phyloP scores from a whole-genome alignment of 371 early-diverging fungal genomes.

The Mucor velutinosus region DNA sequence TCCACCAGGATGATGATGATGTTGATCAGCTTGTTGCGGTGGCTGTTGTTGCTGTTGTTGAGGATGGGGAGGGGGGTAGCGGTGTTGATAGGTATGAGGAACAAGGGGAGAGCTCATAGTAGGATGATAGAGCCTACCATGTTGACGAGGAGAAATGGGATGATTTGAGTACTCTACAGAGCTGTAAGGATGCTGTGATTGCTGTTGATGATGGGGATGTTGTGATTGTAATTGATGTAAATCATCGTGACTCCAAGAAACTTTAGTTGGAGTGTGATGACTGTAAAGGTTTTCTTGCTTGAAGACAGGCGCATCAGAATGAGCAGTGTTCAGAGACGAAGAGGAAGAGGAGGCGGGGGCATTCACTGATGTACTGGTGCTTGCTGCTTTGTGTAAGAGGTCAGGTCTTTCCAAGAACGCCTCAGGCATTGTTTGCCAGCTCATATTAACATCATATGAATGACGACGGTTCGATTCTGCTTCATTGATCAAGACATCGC shows the following conservation, averaged over 20 bases:
- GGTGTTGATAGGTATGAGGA: slow-evolving; percentile 15
- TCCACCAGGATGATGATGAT: slow-evolving; percentile 13
- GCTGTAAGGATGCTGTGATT: slow-evolving; percentile 25
- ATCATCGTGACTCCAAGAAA: slow-evolving; percentile 30
- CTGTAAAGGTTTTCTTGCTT: slow-evolving; percentile 13
- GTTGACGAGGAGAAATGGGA: slow-evolving; percentile 21
- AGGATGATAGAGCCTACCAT: slow-evolving; percentile 27
- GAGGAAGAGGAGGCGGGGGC: slow-evolving; percentile 3
- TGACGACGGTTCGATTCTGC: slow-evolving; percentile 35
- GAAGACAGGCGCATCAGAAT: slow-evolving; percentile 7
- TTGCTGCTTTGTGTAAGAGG: slow-evolving; percentile 18
- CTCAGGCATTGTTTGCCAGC: slow-evolving; percentile 46
- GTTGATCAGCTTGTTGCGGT: slow-evolving; percentile 12
- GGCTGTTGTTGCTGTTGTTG: background rate
- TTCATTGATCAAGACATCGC: slow-evolving; percentile 12
- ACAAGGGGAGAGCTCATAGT: slow-evolving; percentile 21
- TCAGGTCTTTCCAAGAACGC: slow-evolving; percentile 35
- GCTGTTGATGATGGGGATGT: slow-evolving; percentile 14
- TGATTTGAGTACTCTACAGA: slow-evolving; percentile 10
- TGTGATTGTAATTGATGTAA: slow-evolving; percentile 5
- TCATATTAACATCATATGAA: slow-evolving; percentile 49
- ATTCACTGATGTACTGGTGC: slow-evolving; percentile 5
- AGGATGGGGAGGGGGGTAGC: slow-evolving; percentile 18
- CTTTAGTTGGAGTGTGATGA: slow-evolving; percentile 22
- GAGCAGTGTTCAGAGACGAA: background rate